Base-by-base conservation (phyloP, 2,329 filamentous ascomycete genomes). In the Botrytis galanthina region DNA sequence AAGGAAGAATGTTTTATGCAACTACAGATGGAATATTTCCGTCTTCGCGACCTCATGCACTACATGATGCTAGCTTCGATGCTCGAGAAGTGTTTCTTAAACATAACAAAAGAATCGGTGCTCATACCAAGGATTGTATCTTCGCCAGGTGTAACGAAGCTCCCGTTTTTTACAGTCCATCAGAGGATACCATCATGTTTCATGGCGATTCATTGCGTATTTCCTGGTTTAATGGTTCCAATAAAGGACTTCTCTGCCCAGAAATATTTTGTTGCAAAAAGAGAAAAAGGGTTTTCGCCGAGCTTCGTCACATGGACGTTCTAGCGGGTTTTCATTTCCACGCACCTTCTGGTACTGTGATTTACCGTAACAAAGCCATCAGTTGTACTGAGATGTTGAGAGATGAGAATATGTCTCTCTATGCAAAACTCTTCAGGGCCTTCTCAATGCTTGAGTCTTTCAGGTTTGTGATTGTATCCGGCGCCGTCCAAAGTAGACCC, bases 191-290 rank as follows among this genome's bases (percentile, higher is more conserved):
- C 12, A 14, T 51, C 10, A 6, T 51, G 14, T n/a, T 4, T 51
- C 4, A n/a, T 6, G 10, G 10, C 12, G 48, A 51, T n/a, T 10
- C 4, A 1, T 5, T 10, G 9, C 12, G 4, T 26, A n/a, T 4
- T 4, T 1, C 3, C 22, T 12, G 10, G 22, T 5, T 26, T 1
- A 12, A 12, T 51, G 1, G 10, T 10, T 6, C 5, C 4, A 0
- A 10, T n/a, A 6, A 51, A 0, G 26, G 5, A 51, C 10, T n/a
- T n/a, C 22, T 51, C 48, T n/a, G 10, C 48, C 22, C 9, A 51
- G 26, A 26, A 4, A 22, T 51, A n/a, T 4, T 14, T 51, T 51
- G 48, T 51, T n/a, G 48, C 10, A 10, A 51, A 12, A 26, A 14
- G 48, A 51, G 26, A 26, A 26, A 12, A n/a, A 51, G 0, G 10